Evolutionary conservation across 2,329 filamentous ascomycete genomes (phyloP).

Genomic region (Torrubiella hemipterigena): DNA sequence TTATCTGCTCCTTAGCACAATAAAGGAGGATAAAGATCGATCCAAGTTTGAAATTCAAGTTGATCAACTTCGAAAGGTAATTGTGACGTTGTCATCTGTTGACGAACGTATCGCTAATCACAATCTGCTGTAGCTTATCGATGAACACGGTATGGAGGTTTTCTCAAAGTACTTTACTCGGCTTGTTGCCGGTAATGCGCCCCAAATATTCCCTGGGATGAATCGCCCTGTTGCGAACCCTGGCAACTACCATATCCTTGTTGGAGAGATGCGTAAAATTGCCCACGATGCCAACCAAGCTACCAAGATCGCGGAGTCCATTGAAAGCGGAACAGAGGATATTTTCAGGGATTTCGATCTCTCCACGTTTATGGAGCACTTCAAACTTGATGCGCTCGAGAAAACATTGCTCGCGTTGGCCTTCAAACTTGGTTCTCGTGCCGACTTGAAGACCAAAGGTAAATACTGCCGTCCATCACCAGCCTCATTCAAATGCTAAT

Average conservation of each 20-base stretch:
- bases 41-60: constrained; percentile 87
- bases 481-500: constrained; percentile 30
- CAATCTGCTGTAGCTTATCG: constrained; percentile 57
- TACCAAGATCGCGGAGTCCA: constrained; percentile 81
- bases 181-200: constrained; percentile 80
- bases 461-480: constrained; percentile 13
- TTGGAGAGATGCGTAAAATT: constrained; percentile 77
- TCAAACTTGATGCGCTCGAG: constrained; percentile 78
- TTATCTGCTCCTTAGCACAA: constrained; percentile 83
- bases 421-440: constrained; percentile 70
- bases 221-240: constrained; percentile 62
- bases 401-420: constrained; percentile 82
- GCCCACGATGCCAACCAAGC: constrained; percentile 71
- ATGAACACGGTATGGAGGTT: constrained; percentile 99
- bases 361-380: constrained; percentile 91
- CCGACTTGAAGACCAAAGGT: constrained; percentile 87
- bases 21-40: constrained; percentile 86
- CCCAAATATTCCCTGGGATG: constrained; percentile 76
- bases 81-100: no score
- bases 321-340: constrained; percentile 83
- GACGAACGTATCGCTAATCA: no score
- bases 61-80: constrained; percentile 87
- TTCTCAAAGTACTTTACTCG: constrained; percentile 93
- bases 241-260: constrained; percentile 73
- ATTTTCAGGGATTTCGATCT: constrained; percentile 94